These are phyloP conservation scores for Leccinum subgranulosum DNA, from an alignment of 768 basidiomycete genomes.

Conservation along the genomic window DNA sequence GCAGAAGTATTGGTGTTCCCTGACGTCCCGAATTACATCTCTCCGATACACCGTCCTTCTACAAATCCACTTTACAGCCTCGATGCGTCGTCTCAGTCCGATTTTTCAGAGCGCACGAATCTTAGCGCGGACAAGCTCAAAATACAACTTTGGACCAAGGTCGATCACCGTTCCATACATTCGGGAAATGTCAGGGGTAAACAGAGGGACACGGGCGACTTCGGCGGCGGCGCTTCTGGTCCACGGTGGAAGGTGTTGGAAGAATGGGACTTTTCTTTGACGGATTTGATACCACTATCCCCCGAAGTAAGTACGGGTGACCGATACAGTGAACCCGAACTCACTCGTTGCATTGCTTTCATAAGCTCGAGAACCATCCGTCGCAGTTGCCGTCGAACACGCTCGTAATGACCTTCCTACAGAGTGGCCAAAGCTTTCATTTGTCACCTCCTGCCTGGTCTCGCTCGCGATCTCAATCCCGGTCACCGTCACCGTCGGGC, in stretches of 20 bases:
- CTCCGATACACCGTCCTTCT: constrained; percentile 75
- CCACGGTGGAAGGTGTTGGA: constrained; percentile 62
- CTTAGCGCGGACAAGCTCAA: constrained; percentile 49
- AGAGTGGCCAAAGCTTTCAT: constrained; percentile 59
- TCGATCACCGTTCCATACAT: constrained; percentile 18
- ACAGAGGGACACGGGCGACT: constrained; percentile 35
- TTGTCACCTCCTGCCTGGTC: constrained; percentile 39
- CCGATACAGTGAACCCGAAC: constrained; percentile 5
- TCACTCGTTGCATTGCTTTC: constrained; percentile 6
- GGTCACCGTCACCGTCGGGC: constrained; percentile 59
- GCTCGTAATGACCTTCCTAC: constrained; percentile 61
- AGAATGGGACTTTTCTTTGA: constrained; percentile 63
- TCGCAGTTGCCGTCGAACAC: constrained; percentile 69
- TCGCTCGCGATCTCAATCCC: constrained; percentile 26
- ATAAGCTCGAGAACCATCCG: constrained; percentile 37
- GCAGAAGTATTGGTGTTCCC: constrained; percentile 11
- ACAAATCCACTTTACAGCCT: constrained; percentile 76
- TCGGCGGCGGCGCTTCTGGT: constrained; percentile 1
- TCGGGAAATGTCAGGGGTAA: constrained; percentile 41
- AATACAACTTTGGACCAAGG: constrained; percentile 59
- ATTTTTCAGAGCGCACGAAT: constrained; percentile 56
- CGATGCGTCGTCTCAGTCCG: constrained; percentile 47
- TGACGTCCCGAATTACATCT: constrained; percentile 64
- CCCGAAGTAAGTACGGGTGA: constrained; percentile 50
- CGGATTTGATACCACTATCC: constrained; percentile 54